Percentiles rank a stretch among this genome's conserved stretches.
These are phyloP conservation scores for Alternaria rosae DNA, from an alignment of 2,329 filamentous ascomycete species.

Conservation along the genomic window DNA sequence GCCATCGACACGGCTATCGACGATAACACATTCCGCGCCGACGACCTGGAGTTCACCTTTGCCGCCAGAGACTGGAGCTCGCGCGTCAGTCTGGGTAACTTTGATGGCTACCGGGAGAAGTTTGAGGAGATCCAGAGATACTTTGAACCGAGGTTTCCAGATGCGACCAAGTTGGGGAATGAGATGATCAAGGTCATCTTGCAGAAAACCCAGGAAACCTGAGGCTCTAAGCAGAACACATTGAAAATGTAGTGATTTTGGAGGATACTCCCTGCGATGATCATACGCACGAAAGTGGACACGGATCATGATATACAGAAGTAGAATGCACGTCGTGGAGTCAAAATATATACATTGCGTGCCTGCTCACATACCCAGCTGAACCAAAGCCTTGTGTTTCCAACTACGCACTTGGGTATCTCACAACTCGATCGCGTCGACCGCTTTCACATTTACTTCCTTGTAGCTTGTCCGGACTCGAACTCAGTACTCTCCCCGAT, in stretches of 20 bases:
- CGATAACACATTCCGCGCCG: conserved; percentile 90
- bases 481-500: conserved; percentile 82
- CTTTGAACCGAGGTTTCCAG: conserved; percentile 88
- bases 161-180: conserved; percentile 87
- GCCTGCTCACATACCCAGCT: background rate
- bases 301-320: background rate
- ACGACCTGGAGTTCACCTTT: conserved; percentile 97
- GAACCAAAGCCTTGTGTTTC: background rate
- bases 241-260: background rate
- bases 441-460: background rate
- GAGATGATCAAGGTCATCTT: conserved; percentile 97
- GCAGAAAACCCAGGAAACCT: conserved; percentile 67
- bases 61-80: conserved; percentile 96
- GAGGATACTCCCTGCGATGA: background rate
- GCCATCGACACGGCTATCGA: conserved; percentile 85
- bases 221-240: background rate
- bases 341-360: background rate
- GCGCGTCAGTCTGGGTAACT: conserved; percentile 88
- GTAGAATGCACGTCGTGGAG: background rate
- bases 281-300: background rate
- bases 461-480: conserved; percentile 16
- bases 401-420: background rate
- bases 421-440: background rate
- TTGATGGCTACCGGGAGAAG: conserved; percentile 89
- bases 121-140: conserved; percentile 91